These are phyloP conservation scores for Dioscorea zingiberensis DNA, from an alignment of 106 monocot genomes.

Conservation along the genomic window DNA sequence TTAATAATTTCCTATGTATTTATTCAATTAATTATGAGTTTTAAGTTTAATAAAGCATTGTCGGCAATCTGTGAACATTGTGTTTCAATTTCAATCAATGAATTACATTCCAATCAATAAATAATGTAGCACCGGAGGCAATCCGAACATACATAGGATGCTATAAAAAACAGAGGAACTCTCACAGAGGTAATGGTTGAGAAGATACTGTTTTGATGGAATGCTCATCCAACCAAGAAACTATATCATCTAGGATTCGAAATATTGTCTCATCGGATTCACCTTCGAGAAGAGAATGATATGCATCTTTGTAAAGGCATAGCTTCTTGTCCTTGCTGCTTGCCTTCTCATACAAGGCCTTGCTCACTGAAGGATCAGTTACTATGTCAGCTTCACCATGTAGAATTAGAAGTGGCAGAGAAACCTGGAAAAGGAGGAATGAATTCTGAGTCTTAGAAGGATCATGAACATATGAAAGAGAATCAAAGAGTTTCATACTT, in stretches of 20 bases:
- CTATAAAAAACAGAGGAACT: too few relatives aligned
- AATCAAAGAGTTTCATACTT: conserved; percentile 31
- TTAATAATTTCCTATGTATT: too few relatives aligned
- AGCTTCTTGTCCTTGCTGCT: conserved; percentile 69
- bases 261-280: conserved; percentile 81
- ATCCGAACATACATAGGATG: too few relatives aligned
- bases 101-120: too few relatives aligned
- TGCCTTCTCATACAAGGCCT: conserved; percentile 73
- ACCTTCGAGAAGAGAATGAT: conserved; percentile 82
- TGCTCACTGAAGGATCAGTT: conserved; percentile 85
- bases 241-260: conserved; percentile 65
- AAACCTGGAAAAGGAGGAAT: conserved; percentile 48
- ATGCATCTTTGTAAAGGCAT: conserved; percentile 61
- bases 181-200: too few relatives aligned
- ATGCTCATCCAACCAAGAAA: conserved; percentile 62
- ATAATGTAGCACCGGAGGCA: too few relatives aligned
- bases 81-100: too few relatives aligned
- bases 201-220: conserved; percentile 7
- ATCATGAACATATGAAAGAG: background rate
- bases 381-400: conserved; percentile 77
- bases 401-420: conserved; percentile 77
- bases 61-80: too few relatives aligned
- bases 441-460: background rate
- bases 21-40: too few relatives aligned
- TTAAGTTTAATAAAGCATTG: too few relatives aligned